Evolutionary conservation across 2,329 filamentous ascomycete species (phyloP).

Genomic region (Apiospora arundinis): DNA sequence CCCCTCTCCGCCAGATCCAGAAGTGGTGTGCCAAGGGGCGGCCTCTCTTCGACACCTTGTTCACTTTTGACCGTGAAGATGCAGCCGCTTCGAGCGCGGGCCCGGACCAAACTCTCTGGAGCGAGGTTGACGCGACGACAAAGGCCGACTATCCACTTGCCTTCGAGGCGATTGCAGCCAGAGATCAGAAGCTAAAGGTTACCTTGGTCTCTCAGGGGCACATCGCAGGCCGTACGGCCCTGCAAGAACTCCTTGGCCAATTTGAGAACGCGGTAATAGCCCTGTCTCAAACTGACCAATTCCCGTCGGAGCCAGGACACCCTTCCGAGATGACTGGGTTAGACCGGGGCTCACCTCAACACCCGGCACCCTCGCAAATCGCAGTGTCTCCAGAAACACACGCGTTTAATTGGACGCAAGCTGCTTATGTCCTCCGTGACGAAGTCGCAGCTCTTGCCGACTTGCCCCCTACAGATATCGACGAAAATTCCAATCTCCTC

Average conservation of each 20-base stretch:
- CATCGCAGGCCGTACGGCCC: slow-evolving; percentile 39
- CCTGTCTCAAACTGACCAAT: slow-evolving; percentile 30
- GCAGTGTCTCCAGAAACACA: not conserved
- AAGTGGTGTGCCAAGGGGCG: slow-evolving; percentile 73
- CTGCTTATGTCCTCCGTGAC: slow-evolving; percentile 59
- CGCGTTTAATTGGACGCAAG: slow-evolving; percentile 64
- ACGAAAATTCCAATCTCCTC: slow-evolving; percentile 70
- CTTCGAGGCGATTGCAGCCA: slow-evolving; percentile 70
- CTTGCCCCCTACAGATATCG: slow-evolving; percentile 56
- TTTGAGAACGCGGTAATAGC: slow-evolving; percentile 42
- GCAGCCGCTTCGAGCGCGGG: slow-evolving; percentile 20
- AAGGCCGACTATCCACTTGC: slow-evolving; percentile 77
- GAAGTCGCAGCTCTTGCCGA: slow-evolving; percentile 70
- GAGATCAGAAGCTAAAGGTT: slow-evolving; percentile 55
- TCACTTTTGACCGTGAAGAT: slow-evolving; percentile 74
- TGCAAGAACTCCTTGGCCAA: slow-evolving; percentile 47
- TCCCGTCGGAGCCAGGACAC: slow-evolving; percentile 35
- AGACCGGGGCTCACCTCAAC: not conserved
- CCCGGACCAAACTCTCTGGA: slow-evolving; percentile 58
- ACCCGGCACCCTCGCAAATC: not conserved
- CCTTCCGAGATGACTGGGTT: not conserved
- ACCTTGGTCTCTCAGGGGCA: slow-evolving; percentile 64
- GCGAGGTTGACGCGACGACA: slow-evolving; percentile 51
- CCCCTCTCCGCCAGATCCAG: slow-evolving; percentile 77
- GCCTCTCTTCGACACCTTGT: slow-evolving; percentile 78